These are phyloP conservation scores for Dianthus caryophyllus DNA, from an alignment of 148 eudicot genomes.

Conservation along the genomic window DNA sequence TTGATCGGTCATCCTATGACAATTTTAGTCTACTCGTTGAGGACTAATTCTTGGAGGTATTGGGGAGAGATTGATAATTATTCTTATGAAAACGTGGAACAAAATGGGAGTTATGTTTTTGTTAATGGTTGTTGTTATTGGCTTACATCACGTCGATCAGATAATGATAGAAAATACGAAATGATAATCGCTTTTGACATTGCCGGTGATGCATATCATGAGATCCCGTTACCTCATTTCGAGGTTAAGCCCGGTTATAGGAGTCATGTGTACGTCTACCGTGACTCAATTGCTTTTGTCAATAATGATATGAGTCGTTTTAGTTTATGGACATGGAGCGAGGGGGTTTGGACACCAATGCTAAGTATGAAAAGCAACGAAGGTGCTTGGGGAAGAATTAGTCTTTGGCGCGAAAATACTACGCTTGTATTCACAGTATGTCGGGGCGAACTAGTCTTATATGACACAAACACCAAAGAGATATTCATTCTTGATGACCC, in stretches of 20 bases:
- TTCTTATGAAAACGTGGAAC: not conserved
- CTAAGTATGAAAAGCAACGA: not conserved
- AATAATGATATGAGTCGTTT: not conserved
- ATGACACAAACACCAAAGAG: slow-evolving; percentile 10
- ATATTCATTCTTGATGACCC: not conserved
- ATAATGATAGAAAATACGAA: not conserved
- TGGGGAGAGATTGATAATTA: slow-evolving; percentile 8
- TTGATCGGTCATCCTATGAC: not conserved
- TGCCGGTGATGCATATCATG: not conserved
- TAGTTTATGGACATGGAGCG: slow-evolving; percentile 4
- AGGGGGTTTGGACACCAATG: slow-evolving; percentile 5
- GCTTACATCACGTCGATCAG: not conserved
- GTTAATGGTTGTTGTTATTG: slow-evolving; percentile 17
- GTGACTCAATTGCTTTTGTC: slow-evolving; percentile 12
- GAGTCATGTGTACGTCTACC: not conserved
- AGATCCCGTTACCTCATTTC: not conserved
- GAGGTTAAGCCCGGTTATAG: not conserved
- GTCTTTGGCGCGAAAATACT: slow-evolving; percentile 12
- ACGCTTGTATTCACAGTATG: not conserved
- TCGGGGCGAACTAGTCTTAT: not conserved
- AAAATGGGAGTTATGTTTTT: not conserved
- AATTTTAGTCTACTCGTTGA: slow-evolving; percentile 14
- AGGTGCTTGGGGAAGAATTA: not conserved
- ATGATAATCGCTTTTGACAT: slow-evolving; percentile 9
- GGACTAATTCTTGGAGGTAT: slow-evolving; percentile 19